These are phyloP conservation scores for Vitis labrusca DNA, from an alignment of 164 flowering plant genomes.

Conservation along the genomic window DNA sequence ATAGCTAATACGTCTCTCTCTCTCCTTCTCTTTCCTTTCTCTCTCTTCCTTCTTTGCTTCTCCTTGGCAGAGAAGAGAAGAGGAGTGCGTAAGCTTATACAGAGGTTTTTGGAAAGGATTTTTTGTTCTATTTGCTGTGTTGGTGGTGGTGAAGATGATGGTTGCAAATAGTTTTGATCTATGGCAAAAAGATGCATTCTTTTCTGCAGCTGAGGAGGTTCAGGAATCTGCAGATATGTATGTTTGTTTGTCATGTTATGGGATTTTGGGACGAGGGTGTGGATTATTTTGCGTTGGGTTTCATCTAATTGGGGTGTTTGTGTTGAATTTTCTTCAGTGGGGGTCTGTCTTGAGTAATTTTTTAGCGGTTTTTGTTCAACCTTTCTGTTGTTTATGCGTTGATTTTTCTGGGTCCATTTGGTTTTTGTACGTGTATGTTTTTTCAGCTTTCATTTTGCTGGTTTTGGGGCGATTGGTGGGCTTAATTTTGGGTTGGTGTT, in stretches of 20 bases:
- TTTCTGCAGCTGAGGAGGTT: slow-evolving; percentile 90
- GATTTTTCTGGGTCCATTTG: background rate
- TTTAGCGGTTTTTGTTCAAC: background rate
- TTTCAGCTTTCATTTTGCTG: background rate
- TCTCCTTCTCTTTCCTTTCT: slow-evolving; percentile 21
- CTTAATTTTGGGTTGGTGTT: background rate
- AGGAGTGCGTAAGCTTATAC: background rate
- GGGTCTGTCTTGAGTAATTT: background rate
- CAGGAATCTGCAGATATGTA: slow-evolving; percentile 90
- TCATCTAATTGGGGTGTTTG: background rate
- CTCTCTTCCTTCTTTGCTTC: slow-evolving; percentile 38
- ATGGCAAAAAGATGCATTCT: slow-evolving; percentile 85
- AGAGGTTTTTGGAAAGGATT: slow-evolving; percentile 5
- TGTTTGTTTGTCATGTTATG: slow-evolving; percentile 12
- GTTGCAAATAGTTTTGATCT: slow-evolving; percentile 76
- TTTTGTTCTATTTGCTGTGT: slow-evolving; percentile 5
- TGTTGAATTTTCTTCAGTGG: background rate
- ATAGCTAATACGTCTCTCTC: slow-evolving; percentile 21
- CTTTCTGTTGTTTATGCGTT: background rate
- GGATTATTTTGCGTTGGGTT: background rate
- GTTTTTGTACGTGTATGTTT: too few species aligned
- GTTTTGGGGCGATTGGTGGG: background rate
- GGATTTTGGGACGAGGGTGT: background rate
- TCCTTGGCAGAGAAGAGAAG: slow-evolving; percentile 18
- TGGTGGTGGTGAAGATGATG: slow-evolving; percentile 44